phyloP scores from a whole-genome alignment of 2,329 filamentous ascomycete genomes.

The Epichloe glyceriae region DNA sequence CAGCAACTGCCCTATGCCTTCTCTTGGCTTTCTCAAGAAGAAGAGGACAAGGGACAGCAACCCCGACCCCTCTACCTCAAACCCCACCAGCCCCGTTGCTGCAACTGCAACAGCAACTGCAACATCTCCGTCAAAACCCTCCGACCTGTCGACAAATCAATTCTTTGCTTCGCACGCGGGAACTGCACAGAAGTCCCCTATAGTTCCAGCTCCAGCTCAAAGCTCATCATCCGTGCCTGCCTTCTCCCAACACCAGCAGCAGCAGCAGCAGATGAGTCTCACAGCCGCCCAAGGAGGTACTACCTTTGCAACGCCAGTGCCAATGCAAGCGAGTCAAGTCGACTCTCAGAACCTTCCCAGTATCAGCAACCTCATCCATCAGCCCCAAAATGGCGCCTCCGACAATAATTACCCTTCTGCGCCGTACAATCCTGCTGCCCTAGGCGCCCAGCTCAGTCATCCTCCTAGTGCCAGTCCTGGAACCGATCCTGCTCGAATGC shows the following conservation, averaged over 20 bases:
- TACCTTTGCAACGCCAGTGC: constrained; percentile 14
- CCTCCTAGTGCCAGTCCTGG: constrained; percentile 24
- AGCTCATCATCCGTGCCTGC: constrained; percentile 7
- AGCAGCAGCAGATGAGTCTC: constrained; percentile 11
- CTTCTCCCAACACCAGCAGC: constrained; percentile 9
- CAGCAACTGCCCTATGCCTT: constrained; percentile 56
- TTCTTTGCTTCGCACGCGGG: constrained; percentile 12
- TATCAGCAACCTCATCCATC: constrained; percentile 74
- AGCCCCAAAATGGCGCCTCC: constrained; percentile 28
- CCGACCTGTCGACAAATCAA: constrained; percentile 23
- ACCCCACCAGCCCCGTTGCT: constrained; percentile 51
- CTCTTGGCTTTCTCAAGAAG: constrained; percentile 93
- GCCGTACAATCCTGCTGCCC: constrained; percentile 14
- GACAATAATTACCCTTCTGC: constrained; percentile 15
- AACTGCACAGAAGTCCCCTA: constrained; percentile 6
- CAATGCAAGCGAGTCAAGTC: constrained; percentile 20
- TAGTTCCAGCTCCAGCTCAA: constrained; percentile 5
- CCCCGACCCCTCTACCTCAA: constrained; percentile 53
- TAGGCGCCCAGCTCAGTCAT: constrained; percentile 14
- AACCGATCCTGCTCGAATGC: constrained; percentile 21
- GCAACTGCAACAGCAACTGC: constrained; percentile 16
- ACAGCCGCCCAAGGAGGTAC: constrained; percentile 15
- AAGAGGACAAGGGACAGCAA: constrained; percentile 91
- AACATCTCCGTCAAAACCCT: constrained; percentile 32
- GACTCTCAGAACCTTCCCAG: constrained; percentile 60